Evolutionary conservation across 1,284 basidiomycete genomes (phyloP).

Genomic region (Meira nashicola): DNA sequence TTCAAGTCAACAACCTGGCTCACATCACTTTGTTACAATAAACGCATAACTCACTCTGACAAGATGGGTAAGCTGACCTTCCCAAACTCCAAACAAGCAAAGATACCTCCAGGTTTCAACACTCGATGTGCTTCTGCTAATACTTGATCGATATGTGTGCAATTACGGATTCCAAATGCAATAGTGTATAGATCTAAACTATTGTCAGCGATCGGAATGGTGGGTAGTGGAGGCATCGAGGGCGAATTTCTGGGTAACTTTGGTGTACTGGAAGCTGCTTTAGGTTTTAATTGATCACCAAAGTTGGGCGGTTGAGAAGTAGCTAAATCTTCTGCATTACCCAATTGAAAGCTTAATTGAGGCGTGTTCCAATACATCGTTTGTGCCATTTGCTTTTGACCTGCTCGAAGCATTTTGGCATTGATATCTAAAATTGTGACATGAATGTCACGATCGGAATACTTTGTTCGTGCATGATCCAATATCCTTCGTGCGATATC

Average conservation of each 20-base stretch:
- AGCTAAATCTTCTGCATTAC: conserved; percentile 72
- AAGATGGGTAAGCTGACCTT: conserved; percentile 84
- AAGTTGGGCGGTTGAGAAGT: conserved; percentile 30
- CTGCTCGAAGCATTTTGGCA: conserved; percentile 88
- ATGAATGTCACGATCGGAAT: conserved; percentile 62
- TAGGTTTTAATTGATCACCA: not conserved
- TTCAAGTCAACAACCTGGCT: conserved; percentile 2
- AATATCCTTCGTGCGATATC: conserved; percentile 93
- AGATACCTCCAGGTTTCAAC: conserved; percentile 90
- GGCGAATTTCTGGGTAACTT: conserved; percentile 30
- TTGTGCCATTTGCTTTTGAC: conserved; percentile 59
- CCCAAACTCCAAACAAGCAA: conserved; percentile 95
- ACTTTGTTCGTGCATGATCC: conserved; percentile 81
- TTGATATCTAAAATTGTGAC: conserved; percentile 96
- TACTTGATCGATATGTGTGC: conserved; percentile 85
- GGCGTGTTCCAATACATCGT: conserved; percentile 63
- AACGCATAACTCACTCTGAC: conserved; percentile 64
- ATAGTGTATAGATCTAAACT: conserved; percentile 96
- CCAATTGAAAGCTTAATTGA: conserved; percentile 86
- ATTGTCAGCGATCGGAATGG: conserved; percentile 54
- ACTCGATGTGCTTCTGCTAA: conserved; percentile 87
- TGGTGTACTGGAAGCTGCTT: not conserved
- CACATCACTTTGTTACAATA: conserved; percentile 4
- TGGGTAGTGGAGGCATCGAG: conserved; percentile 38
- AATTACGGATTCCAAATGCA: conserved; percentile 96